phyloP scores from a whole-genome alignment of 306 rosid genomes.

The Malus sieversii region DNA sequence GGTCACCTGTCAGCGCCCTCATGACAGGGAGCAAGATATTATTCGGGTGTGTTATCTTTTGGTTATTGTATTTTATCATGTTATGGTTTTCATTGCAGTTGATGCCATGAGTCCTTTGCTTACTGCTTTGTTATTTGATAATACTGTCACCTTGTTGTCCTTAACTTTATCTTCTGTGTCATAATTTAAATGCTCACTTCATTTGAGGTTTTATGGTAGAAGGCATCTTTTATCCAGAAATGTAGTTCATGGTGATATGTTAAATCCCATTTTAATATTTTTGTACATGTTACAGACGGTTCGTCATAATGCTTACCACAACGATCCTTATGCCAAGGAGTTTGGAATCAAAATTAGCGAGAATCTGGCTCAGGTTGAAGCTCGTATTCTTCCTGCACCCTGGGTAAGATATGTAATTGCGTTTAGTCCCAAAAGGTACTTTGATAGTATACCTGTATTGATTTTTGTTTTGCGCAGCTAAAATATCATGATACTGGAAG shows the following conservation, averaged over 20 bases:
- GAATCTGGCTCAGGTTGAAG: conserved; percentile 91
- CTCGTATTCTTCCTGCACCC: conserved; percentile 93
- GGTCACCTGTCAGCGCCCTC: conserved; percentile 93
- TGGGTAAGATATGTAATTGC: conserved; percentile 42
- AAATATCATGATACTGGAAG: conserved; percentile 95
- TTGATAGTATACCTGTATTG: not conserved
- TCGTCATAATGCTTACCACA: conserved; percentile 69
- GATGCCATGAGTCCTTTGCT: not conserved
- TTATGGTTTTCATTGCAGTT: not conserved
- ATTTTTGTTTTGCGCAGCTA: conserved; percentile 40
- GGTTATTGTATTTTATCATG: not conserved
- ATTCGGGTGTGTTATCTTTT: conserved; percentile 48
- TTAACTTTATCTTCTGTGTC: not conserved
- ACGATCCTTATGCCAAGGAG: conserved; percentile 84
- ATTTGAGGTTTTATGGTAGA: not conserved
- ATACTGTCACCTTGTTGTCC: not conserved
- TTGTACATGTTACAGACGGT: conserved; percentile 49
- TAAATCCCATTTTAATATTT: not conserved
- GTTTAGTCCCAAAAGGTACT: not conserved
- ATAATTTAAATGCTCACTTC: not conserved
- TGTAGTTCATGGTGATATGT: not conserved
- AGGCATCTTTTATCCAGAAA: not conserved
- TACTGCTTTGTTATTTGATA: not conserved
- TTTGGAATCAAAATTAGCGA: conserved; percentile 89
- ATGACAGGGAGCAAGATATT: conserved; percentile 75